Evolutionary conservation across 2,329 filamentous ascomycete species (phyloP).

Genomic region (Verticillium isaacii): DNA sequence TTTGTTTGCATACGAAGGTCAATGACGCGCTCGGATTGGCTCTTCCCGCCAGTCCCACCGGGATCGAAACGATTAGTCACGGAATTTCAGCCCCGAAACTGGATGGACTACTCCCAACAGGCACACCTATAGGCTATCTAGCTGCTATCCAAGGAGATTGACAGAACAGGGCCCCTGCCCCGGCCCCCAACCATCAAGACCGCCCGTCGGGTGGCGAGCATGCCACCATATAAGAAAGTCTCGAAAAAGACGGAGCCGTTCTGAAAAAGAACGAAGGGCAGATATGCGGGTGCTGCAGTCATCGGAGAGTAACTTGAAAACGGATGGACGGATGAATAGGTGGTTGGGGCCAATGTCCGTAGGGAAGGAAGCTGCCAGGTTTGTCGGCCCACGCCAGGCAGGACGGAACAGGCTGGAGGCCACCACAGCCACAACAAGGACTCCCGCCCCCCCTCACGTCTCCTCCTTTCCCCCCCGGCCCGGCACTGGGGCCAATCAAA

Average conservation of each 20-base stretch:
- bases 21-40: background rate
- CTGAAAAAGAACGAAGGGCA: background rate
- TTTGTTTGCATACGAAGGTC: background rate
- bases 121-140: too few species aligned
- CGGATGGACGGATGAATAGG: background rate
- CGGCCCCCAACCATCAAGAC: background rate
- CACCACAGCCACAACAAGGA: background rate
- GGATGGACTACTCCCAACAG: background rate
- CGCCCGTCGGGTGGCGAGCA: background rate
- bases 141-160: background rate
- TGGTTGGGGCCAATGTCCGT: background rate
- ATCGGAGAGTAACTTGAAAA: background rate
- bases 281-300: background rate
- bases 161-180: background rate
- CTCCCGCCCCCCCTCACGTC: background rate
- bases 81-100: background rate
- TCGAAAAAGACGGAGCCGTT: background rate
- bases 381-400: background rate
- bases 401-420: background rate
- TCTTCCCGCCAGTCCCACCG: background rate
- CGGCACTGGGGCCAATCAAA: constrained; percentile 25
- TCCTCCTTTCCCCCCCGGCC: background rate
- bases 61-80: background rate
- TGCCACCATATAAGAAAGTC: background rate
- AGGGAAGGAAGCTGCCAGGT: background rate